Evolutionary conservation across 768 basidiomycete species (phyloP), one percentile per base, ranked within the genome.

Genomic region (Terana coerulea): DNA sequence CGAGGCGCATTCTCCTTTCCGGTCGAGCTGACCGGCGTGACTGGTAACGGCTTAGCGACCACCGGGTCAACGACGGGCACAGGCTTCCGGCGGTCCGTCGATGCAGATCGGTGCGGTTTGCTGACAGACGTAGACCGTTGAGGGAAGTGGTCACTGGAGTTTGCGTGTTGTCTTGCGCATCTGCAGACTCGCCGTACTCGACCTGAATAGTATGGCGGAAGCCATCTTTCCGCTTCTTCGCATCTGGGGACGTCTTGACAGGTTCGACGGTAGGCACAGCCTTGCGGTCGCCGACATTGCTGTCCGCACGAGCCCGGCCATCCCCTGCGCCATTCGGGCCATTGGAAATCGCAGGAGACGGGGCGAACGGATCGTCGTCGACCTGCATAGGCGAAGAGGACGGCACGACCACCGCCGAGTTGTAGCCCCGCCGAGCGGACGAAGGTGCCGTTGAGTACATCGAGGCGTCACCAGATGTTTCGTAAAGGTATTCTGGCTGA

Each of bases 171-270:
- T 61, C 49, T 29, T 58, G 53, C 36, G 59, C 61, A 2, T 61
- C 58, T n/a, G 66, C 65, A 5, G 78, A 77, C 49, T 85, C 84
- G 51, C 87, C 88, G 61, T 98, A 98, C 69, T 99, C 97, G 53
- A 98, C 88, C 67, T 98, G 97, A 41, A 98, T 91, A 9, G 97
- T 98, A 68, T 98, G 94, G 43, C 93, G 75, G 67, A 88, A 85
- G n/a, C n/a, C n/a, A 47, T 75, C 75, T 2, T 69, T 70, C 53
- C 72, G 81, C 56, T 79, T 80, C 49, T 72, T 46, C 26, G 65
- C 52, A 43, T 85, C 72, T 3, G 69, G 60, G 14, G 68, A 73
- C 12, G 73, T 76, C 52, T 71, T 69, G 49, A 59, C 58, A 29
- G 69, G 67, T 33, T 66, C 62, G 55, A 55, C 49, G n/a, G 54